phyloP scores from a whole-genome alignment of 108 stramenopile genomes.

The Discostella pseudostelligera region DNA sequence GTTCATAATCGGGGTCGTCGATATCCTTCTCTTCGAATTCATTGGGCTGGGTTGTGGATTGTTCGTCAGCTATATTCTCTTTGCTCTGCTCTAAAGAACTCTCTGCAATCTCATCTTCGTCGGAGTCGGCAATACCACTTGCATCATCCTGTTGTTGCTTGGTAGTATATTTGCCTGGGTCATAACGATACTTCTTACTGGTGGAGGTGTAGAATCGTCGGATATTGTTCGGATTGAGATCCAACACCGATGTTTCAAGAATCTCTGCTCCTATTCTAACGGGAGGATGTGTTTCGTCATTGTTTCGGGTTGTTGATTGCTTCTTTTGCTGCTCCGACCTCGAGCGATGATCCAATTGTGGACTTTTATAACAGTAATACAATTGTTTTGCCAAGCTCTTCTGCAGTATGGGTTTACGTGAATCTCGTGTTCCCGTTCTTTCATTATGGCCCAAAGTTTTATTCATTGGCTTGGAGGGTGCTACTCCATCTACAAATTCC shows the following conservation, averaged over 20 bases:
- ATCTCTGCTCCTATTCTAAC: constrained; percentile 64
- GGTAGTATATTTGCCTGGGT: constrained; percentile 8
- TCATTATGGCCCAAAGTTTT: constrained; percentile 1
- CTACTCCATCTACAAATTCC: constrained; percentile 49
- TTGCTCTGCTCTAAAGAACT: neutral
- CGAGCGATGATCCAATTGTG: neutral
- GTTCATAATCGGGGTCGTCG: constrained; percentile 43
- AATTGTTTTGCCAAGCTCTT: constrained; percentile 60
- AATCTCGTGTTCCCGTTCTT: constrained; percentile 21
- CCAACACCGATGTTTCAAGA: constrained; percentile 65
- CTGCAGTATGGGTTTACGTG: constrained; percentile 52
- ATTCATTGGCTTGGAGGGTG: constrained; percentile 52
- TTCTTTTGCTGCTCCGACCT: neutral
- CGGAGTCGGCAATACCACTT: constrained; percentile 37
- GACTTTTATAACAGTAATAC: constrained; percentile 45
- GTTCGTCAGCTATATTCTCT: neutral
- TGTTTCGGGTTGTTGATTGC: neutral
- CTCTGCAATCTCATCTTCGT: constrained; percentile 30
- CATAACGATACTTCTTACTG: constrained; percentile 38
- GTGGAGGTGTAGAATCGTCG: constrained; percentile 57
- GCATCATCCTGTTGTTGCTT: constrained; percentile 8
- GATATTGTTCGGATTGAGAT: constrained; percentile 75
- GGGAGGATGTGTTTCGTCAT: neutral
- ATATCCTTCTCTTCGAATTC: constrained; percentile 23
- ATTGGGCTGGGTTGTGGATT: neutral